phyloP scores from a whole-genome alignment of 2,329 filamentous ascomycete species.

The Xenosphaeropsis pyriputrescens region DNA sequence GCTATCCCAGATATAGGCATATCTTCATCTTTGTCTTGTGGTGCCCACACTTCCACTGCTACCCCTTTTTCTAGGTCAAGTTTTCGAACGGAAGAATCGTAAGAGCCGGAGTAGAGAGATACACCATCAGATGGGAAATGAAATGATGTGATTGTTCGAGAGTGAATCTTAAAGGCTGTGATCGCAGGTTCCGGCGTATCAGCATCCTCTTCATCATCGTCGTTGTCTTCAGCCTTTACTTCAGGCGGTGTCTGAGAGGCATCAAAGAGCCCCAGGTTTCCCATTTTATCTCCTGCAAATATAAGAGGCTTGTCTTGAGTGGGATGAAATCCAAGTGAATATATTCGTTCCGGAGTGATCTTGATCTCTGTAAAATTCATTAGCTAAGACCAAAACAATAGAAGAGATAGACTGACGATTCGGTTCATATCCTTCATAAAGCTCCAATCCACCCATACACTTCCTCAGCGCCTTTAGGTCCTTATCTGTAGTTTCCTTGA shows the following conservation, averaged over 20 bases:
- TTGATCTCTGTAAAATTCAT: constrained; percentile 54
- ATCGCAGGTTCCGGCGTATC: constrained; percentile 61
- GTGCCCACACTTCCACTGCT: constrained; percentile 71
- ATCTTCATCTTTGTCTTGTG: constrained; percentile 52
- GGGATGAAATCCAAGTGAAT: constrained; percentile 79
- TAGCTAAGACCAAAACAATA: neutral
- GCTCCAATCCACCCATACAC: constrained; percentile 59
- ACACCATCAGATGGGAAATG: constrained; percentile 62
- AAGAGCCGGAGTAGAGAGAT: constrained; percentile 70
- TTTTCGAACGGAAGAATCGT: constrained; percentile 83
- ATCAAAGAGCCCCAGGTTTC: constrained; percentile 82
- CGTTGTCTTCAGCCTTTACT: constrained; percentile 42
- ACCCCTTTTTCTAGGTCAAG: constrained; percentile 71
- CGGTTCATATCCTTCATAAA: constrained; percentile 77
- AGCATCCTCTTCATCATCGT: constrained; percentile 50
- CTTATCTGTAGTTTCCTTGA: constrained; percentile 65
- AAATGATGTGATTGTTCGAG: constrained; percentile 76
- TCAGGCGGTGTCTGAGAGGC: constrained; percentile 52
- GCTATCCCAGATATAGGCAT: constrained; percentile 75
- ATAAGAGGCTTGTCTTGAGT: constrained; percentile 73
- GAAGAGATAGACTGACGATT: constrained; percentile 38
- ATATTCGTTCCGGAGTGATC: constrained; percentile 76
- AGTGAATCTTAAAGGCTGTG: constrained; percentile 79
- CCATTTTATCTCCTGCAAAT: constrained; percentile 89
- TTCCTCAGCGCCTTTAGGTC: constrained; percentile 58